These are phyloP conservation scores for Clitoria ternatea DNA, from an alignment of 306 rosid genomes.

Conservation along the genomic window DNA sequence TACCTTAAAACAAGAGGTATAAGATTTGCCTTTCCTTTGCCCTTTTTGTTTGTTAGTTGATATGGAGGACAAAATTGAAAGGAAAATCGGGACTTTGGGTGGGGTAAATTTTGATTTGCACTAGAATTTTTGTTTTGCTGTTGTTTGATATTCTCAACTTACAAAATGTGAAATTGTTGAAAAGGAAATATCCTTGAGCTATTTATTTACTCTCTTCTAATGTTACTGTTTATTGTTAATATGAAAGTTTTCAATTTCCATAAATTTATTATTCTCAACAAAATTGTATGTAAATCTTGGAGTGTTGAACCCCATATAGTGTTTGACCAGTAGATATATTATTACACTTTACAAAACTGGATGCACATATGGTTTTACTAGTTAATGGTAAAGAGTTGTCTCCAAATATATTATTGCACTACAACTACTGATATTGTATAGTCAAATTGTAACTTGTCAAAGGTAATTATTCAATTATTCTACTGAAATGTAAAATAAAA, in stretches of 20 bases:
- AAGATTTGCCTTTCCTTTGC: background rate
- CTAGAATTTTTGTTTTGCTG: background rate
- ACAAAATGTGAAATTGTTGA: background rate
- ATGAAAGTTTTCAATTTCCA: background rate
- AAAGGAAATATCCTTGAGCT: background rate
- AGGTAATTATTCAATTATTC: background rate
- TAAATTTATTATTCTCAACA: background rate
- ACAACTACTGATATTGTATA: background rate
- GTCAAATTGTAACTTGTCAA: constrained; percentile 1
- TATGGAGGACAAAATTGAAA: background rate
- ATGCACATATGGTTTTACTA: background rate
- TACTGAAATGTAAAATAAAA: background rate
- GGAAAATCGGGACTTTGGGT: background rate
- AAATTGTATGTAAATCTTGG: background rate
- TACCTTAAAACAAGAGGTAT: constrained; percentile 49
- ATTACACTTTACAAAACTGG: too few relatives aligned
- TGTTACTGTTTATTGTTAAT: background rate
- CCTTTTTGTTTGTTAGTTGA: constrained; percentile 3
- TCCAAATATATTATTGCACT: background rate
- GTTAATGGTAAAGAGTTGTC: background rate
- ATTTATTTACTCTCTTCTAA: background rate
- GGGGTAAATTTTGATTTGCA: background rate
- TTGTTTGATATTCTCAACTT: background rate
- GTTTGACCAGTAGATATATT: too few relatives aligned
- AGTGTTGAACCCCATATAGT: background rate